Base-by-base conservation (phyloP, 73 alveolate genomes). In the Diophrys appendiculata region DNA sequence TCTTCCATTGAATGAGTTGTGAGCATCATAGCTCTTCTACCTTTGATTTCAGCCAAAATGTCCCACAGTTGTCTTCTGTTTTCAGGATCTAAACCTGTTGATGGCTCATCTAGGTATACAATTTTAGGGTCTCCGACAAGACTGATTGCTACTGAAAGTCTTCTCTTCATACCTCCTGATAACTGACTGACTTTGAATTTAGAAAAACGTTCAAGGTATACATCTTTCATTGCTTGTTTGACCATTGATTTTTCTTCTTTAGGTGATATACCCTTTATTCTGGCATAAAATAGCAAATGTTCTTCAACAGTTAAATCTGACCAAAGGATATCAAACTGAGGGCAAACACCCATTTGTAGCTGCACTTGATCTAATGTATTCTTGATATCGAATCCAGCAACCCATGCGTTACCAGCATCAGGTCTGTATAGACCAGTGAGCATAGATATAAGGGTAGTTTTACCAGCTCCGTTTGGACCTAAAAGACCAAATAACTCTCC, bases 381-480 rank as follows among this genome's bases (percentile, higher is more conserved):
- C 71, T 31, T 93, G 28, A 97, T 95, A 55, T 88, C 92, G 86
- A 89, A 88, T 25, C 99, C 99, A 22, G 96, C 98, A 2, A 97
- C 94, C 93, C 94, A 97, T n/a, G 99, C 99, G 56, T 86, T 89
- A 33, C 99, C 99, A 52, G 92, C 88, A 54, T 91, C 86, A 54
- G 99, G 97, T 18, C 86, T 90, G 81, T 94, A 96, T 31, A 97
- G 85, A 54, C 99, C 99, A 0, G 98, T 97, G 55, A 97, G 88
- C 90, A 93, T 85, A 29, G 99, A 94, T 65, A 97, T 96, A 64
- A 97, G 86, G 0, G 99, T 91, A 35, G 99, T 97, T 76, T 97
- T 97, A 32, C 99, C 99, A 31, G 99, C 99, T 33, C 99, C 99
- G 91, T 97, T 97, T 22, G 99, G 99, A n/a, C 99, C 81, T 98